A percentile compares a stretch with the other conserved stretches of the same genome.
These are phyloP conservation scores for Zoysia pacifica DNA, from an alignment of 176 grass and related monocot genomes.

Conservation along the genomic window DNA sequence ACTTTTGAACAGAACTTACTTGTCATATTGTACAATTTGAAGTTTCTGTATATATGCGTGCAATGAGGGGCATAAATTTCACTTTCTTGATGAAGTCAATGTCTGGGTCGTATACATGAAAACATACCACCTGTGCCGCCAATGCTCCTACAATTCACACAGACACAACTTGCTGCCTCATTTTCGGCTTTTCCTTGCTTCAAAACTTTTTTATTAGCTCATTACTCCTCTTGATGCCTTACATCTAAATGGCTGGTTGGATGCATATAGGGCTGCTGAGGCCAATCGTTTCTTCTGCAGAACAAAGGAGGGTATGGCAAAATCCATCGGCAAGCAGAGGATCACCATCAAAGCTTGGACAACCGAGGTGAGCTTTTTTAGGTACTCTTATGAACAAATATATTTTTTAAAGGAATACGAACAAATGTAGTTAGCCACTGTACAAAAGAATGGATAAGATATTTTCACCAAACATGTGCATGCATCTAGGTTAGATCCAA, in stretches of 20 bases:
- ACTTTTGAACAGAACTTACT: background rate
- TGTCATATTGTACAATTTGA: background rate
- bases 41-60: background rate
- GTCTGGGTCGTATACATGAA: background rate
- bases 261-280: background rate
- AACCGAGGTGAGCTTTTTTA: background rate
- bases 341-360: conserved; percentile 19
- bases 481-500: background rate
- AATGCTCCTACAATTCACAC: background rate
- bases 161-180: background rate
- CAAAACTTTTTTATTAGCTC: background rate
- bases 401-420: too few relatives aligned
- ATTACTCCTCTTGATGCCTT: background rate
- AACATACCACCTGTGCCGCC: background rate
- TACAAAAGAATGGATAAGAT: background rate
- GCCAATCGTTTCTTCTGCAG: background rate
- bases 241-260: background rate
- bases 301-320: background rate
- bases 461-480: background rate
- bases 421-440: background rate
- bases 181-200: background rate
- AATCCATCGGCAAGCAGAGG: conserved; percentile 2
- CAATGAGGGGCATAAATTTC: background rate
- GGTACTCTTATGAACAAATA: too few relatives aligned
- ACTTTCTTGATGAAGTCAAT: background rate